phyloP scores from a whole-genome alignment of 1,284 basidiomycete genomes.

The Naganishia albida region DNA sequence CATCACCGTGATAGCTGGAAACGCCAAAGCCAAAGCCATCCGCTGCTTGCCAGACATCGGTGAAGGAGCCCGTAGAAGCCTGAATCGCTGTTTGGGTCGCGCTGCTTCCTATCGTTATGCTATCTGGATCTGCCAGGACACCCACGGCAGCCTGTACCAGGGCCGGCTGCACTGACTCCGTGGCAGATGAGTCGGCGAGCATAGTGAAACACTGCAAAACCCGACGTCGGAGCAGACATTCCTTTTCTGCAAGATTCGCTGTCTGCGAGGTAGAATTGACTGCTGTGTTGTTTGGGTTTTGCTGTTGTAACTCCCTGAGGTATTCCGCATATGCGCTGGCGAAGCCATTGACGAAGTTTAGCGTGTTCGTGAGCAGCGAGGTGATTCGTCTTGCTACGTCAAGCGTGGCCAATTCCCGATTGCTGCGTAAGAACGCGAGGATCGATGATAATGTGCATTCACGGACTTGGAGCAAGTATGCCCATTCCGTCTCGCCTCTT shows the following conservation, averaged over 20 bases:
- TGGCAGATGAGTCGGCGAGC: slow-evolving; percentile 74
- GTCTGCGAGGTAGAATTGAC: slow-evolving; percentile 22
- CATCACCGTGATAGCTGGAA: slow-evolving; percentile 63
- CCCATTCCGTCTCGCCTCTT: slow-evolving; percentile 78
- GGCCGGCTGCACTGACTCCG: slow-evolving; percentile 75
- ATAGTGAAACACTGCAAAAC: slow-evolving; percentile 86
- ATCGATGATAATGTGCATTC: slow-evolving; percentile 89
- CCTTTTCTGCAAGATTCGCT: slow-evolving; percentile 66
- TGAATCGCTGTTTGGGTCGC: slow-evolving; percentile 90
- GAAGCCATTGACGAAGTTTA: slow-evolving; percentile 77
- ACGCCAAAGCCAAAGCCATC: slow-evolving; percentile 94
- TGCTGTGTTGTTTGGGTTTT: slow-evolving; percentile 38
- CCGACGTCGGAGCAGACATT: slow-evolving; percentile 77
- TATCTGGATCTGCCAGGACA: slow-evolving; percentile 77
- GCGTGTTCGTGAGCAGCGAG: slow-evolving; percentile 81
- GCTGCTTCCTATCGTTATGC: slow-evolving; percentile 62
- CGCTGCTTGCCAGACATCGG: slow-evolving; percentile 77
- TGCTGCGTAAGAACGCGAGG: slow-evolving; percentile 81
- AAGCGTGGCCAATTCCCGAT: slow-evolving; percentile 74
- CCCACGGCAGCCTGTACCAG: slow-evolving; percentile 82
- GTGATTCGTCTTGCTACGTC: slow-evolving; percentile 87
- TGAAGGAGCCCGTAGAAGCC: slow-evolving; percentile 80
- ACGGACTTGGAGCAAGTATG: slow-evolving; percentile 85
- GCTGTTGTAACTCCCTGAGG: slow-evolving; percentile 43
- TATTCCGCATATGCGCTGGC: slow-evolving; percentile 54